Conservation (phyloP, 2,329 filamentous ascomycete species). For the Tolypocladium guangdongense region DNA sequence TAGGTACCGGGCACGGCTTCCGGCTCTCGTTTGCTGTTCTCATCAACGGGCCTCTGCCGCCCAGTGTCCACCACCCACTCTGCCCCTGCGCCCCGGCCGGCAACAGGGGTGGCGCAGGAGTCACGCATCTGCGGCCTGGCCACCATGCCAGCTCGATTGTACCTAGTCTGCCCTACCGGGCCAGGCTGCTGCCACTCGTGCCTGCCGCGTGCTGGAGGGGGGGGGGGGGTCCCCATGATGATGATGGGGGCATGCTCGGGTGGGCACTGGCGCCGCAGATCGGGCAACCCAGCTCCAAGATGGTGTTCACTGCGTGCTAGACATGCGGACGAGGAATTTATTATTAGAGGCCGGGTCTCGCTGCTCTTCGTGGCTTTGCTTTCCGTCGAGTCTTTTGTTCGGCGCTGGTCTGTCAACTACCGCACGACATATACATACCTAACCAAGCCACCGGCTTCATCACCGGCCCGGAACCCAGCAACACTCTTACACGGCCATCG, state of each 20-base stretch:
- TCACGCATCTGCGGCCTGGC: background rate
- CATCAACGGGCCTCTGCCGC: background rate
- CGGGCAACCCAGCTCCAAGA: background rate
- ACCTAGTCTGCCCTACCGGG: conserved; percentile 1
- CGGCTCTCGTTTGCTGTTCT: background rate
- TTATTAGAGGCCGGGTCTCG: conserved; percentile 4
- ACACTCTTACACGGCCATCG: background rate
- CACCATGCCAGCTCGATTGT: background rate
- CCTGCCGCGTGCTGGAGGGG: background rate
- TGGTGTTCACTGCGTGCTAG: background rate
- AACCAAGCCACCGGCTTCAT: background rate
- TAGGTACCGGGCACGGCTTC: no score
- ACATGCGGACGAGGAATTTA: conserved; percentile 1
- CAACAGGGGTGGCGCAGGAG: background rate
- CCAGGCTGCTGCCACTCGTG: background rate
- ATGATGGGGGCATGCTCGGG: background rate
- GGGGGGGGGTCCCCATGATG: background rate
- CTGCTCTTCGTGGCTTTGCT: background rate
- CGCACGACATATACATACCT: background rate
- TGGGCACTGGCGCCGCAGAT: conserved; percentile 3
- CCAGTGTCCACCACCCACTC: background rate
- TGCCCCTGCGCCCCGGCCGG: background rate
- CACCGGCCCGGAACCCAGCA: background rate
- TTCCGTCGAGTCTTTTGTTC: background rate
- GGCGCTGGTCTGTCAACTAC: background rate